Evolutionary conservation across 1,139 yeast genomes (phyloP), one percentile per base, ranked within the genome.

Genomic region (Lodderomyces oxycetoniae): DNA sequence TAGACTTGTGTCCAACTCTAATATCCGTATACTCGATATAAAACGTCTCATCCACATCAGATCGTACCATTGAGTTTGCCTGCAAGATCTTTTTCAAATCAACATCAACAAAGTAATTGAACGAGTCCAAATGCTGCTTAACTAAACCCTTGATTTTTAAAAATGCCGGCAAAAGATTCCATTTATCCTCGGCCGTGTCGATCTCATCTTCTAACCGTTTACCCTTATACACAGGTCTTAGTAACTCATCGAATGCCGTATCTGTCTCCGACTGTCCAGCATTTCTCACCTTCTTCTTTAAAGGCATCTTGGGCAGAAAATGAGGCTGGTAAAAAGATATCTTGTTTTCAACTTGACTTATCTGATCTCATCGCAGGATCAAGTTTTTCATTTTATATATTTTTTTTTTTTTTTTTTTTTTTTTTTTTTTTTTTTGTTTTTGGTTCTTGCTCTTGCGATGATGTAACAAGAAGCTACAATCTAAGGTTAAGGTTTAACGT

Each of bases 41-140:
- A 53, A 91, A 91, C 53, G 89, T 96, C 0, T 98, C 98, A 61
- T 89, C 97, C 21, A 91, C 97, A 59, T 91, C 99, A 44, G 94
- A 81, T 29, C 91, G 67, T 26, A 91, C 89, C 41, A 77, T 63
- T 59, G 89, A 93, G 57, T 91, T 91, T 19, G 99, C 98, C 48
- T 76, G 67, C 43, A 91, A 83, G 55, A 91, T 93, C 56, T 91
- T 91, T 61, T 84, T 87, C 57, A 91, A 71, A 54, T 91, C 99
- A 7, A 79, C 80, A 52, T 93, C 97, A 19, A 91, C 95, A 58
- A 91, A 91, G 61, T 86, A 91, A 55, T 91, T 89, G 71, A 88
- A 91, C 12, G 98, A 91, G 53, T 91, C 98, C 53, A 93, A 67
- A 66, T 91, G 98, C 63, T 91, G 99, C 52, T 93, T 91, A 31